Evolutionary conservation across 1,284 basidiomycete species (phyloP), one percentile per base, ranked within the genome.

Genomic region (Ganoderma boninense): DNA sequence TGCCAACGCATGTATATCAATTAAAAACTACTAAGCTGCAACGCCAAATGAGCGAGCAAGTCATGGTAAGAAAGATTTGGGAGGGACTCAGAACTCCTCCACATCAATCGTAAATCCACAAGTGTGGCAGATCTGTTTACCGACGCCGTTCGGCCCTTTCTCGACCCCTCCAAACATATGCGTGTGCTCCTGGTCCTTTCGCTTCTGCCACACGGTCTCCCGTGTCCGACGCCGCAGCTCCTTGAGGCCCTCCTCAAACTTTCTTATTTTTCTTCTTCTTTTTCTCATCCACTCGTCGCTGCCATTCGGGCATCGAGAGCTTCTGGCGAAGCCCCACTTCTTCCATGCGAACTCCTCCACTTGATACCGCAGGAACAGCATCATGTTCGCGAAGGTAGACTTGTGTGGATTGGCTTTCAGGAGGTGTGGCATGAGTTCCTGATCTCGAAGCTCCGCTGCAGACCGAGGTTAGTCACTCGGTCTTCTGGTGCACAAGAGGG

Each of bases 371-470:
- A 99, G 87, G 82, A 96, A 99, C 32, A 99, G 87, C 98, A 99
- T 99, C 98, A 99, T 99, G 84, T 99, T 99, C 62, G 94, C 94
- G 80, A 96, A 99, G 0, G 96, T 98, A 29, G 96, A 95, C 73
- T 96, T 95, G 84, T 99, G 97, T 1, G 98, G 98, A 79, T 99
- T 99, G 4, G 96, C 94, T 79, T 97, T 97, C 64, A 99, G 87
- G 23, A 99, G 86, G 81, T 99, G 98, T 0, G 97, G 97, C 72
- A 99, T 88, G 26, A 95, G 83, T 76, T 98, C 96, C 75, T 94
- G 90, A 79, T 99, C 98, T 67, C 93, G 91, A 43, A 99, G 87
- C 80, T 99, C 98, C 32, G 96, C 95, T 95, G 75, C 35, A 46
- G 56, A 13, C 40, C 4, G 52, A 67, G 43, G 18, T 46, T 20